Conservation (phyloP, 148 eudicot genomes). For the Vaccinium macrocarpon region DNA sequence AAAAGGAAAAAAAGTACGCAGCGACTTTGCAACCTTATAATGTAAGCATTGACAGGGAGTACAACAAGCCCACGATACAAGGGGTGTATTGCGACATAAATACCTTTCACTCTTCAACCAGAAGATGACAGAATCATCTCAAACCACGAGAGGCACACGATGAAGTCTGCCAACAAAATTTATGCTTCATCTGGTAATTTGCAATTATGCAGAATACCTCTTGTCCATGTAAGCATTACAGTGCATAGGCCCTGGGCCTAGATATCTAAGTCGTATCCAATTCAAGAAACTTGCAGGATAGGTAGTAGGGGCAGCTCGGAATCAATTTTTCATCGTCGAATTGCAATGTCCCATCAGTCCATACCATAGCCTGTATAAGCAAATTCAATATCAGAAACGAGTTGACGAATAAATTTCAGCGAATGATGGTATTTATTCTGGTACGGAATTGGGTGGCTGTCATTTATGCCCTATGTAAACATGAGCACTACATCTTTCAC, state of each 20-base stretch:
- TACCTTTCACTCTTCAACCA: neutral
- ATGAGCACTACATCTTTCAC: neutral
- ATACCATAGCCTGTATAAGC: conserved; percentile 4
- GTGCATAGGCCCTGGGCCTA: neutral
- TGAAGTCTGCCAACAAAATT: neutral
- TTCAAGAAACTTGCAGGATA: neutral
- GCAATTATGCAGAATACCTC: neutral
- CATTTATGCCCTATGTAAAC: neutral
- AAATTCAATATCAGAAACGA: neutral
- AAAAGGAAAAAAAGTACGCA: neutral
- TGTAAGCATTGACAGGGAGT: neutral
- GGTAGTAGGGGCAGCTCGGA: neutral
- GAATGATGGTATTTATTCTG: neutral
- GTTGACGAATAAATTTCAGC: neutral
- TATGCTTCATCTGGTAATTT: neutral
- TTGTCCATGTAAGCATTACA: neutral
- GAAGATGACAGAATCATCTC: neutral
- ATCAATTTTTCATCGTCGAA: neutral
- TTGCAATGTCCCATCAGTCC: neutral
- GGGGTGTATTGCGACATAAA: neutral
- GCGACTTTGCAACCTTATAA: neutral
- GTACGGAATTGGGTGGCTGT: neutral
- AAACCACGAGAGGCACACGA: neutral
- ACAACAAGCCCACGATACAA: neutral
- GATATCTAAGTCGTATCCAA: neutral